A percentile compares a stretch with the other conserved stretches of the same genome.
Evolutionary conservation across 2,329 filamentous ascomycete genomes (phyloP).

Genomic region (Fusarium bulbicola): DNA sequence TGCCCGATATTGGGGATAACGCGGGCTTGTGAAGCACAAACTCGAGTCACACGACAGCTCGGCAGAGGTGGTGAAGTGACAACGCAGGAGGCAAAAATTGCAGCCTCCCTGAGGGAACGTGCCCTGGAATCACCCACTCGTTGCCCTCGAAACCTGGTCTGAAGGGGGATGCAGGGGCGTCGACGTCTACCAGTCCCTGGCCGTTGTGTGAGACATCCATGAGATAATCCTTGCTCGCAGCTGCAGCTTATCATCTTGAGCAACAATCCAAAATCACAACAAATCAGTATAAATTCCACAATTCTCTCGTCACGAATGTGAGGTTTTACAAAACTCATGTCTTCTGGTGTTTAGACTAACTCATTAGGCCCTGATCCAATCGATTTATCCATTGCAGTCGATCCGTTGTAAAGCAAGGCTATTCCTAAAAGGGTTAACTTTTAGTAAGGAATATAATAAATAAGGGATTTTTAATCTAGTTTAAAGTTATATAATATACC

Average conservation of each 20-base stretch:
- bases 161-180: slow-evolving; percentile 29
- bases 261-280: not conserved
- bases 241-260: slow-evolving; percentile 4
- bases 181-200: slow-evolving; percentile 17
- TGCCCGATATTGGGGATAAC: not conserved
- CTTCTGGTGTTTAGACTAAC: not conserved
- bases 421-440: no score
- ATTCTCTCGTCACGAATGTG: not conserved
- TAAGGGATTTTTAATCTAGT: no score
- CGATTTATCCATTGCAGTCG: no score
- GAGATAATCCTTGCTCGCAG: slow-evolving; percentile 8
- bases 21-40: not conserved
- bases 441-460: no score
- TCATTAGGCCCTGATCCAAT: no score
- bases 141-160: slow-evolving; percentile 13
- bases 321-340: not conserved
- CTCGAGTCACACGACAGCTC: slow-evolving; percentile 9
- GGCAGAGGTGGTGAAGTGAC: slow-evolving; percentile 8
- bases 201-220: slow-evolving; percentile 29
- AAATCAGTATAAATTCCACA: not conserved
- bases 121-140: slow-evolving; percentile 24
- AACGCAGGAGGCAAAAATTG: slow-evolving; percentile 29
- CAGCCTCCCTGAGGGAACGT: slow-evolving; percentile 3
- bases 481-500: no score
- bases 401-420: no score